phyloP scores from a whole-genome alignment of 164 flowering plant genomes.

The Taxillus chinensis region DNA sequence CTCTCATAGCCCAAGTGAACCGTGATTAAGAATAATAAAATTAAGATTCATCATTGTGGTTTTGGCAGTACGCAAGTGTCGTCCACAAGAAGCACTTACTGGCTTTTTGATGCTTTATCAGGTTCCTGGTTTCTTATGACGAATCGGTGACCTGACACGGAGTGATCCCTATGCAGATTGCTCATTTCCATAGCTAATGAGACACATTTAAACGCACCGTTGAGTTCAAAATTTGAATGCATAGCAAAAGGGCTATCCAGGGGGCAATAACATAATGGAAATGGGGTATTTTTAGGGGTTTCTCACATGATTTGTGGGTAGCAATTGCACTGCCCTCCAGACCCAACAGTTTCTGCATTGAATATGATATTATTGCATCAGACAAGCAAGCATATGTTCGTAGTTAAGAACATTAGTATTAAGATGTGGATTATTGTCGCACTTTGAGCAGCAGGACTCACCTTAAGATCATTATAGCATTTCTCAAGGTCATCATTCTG shows the following conservation, averaged over 20 bases:
- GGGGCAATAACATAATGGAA: not conserved
- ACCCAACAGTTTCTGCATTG: constrained; percentile 58
- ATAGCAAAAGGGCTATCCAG: not conserved
- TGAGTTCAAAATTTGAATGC: not conserved
- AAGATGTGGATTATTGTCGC: too few relatives aligned
- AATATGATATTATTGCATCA: constrained; percentile 3
- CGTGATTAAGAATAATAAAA: not conserved
- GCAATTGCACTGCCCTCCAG: constrained; percentile 25
- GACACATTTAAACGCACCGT: not conserved
- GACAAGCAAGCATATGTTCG: not conserved
- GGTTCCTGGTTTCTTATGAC: constrained; percentile 25
- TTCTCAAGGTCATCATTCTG: constrained; percentile 70
- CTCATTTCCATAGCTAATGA: constrained; percentile 25
- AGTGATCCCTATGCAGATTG: constrained; percentile 25
- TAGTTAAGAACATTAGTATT: too few relatives aligned
- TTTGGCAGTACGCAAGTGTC: not conserved
- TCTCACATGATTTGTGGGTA: constrained; percentile 32
- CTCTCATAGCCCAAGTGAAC: not conserved
- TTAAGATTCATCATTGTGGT: not conserved
- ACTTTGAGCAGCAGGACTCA: constrained; percentile 11
- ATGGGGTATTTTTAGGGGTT: not conserved
- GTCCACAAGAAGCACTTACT: constrained; percentile 23
- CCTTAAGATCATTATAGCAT: constrained; percentile 78
- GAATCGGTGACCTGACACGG: constrained; percentile 36
- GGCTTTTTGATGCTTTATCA: constrained; percentile 28